Evolutionary conservation across 257 asterid species (phyloP).

Genomic region (Plectranthus barbatus): DNA sequence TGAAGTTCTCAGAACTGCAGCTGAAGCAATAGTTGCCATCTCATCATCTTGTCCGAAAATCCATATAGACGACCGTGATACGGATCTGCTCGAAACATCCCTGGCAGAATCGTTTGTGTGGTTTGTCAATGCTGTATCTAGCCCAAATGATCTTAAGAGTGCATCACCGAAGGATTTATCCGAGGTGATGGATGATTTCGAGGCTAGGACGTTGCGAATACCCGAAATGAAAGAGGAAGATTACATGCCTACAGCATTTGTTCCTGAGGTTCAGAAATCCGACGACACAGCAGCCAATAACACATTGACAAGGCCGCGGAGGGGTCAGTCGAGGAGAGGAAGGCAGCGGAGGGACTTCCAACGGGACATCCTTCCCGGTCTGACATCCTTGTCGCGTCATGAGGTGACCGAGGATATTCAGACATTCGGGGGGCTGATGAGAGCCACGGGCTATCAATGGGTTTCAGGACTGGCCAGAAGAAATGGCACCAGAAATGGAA

Average conservation of each 20-base stretch:
- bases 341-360: constrained; percentile 92
- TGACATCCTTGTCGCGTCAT: constrained; percentile 65
- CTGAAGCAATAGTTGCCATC: constrained; percentile 57
- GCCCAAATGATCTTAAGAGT: constrained; percentile 27
- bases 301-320: constrained; percentile 42
- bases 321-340: constrained; percentile 92
- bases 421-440: constrained; percentile 85
- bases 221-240: constrained; percentile 65
- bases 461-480: constrained; percentile 56
- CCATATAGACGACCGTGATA: constrained; percentile 9
- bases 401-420: constrained; percentile 96
- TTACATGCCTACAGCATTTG: constrained; percentile 72
- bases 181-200: constrained; percentile 73
- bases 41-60: constrained; percentile 37
- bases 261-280: constrained; percentile 31
- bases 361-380: constrained; percentile 87
- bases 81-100: constrained; percentile 29
- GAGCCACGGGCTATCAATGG: constrained; percentile 85
- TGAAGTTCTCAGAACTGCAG: constrained; percentile 53
- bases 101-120: constrained; percentile 39
- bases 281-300: constrained; percentile 43
- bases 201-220: constrained; percentile 66
- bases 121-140: constrained; percentile 50
- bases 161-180: neutral
- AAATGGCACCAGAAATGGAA: constrained; percentile 51